These are phyloP conservation scores for Pseudoscleropodium purum DNA, from an alignment of 225 moss, liverwort and hornwort species.

Conservation along the genomic window DNA sequence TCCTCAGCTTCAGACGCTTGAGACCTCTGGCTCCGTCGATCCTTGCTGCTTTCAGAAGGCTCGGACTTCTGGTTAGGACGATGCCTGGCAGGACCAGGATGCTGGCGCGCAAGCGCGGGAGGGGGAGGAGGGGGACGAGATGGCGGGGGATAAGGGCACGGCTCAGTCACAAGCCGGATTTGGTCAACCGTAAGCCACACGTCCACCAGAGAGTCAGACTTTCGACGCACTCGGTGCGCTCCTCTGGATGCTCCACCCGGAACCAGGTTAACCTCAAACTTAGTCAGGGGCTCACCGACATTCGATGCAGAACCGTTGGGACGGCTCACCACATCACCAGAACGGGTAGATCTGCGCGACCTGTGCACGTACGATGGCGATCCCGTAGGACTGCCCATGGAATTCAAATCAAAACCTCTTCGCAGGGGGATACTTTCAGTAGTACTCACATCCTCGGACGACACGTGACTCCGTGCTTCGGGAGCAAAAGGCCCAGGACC, in stretches of 20 bases:
- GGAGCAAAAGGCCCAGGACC: slow-evolving; percentile 19
- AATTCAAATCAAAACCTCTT: slow-evolving; percentile 13
- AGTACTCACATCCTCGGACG: neutral
- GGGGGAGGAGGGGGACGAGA: slow-evolving; percentile 62
- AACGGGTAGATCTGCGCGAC: slow-evolving; percentile 4
- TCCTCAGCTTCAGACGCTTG: neutral
- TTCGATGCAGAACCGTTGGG: slow-evolving; percentile 28
- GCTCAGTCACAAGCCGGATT: slow-evolving; percentile 66
- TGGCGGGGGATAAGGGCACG: slow-evolving; percentile 55
- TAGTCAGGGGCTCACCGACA: slow-evolving; percentile 33
- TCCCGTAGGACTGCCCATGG: slow-evolving; percentile 24
- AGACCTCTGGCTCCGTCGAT: neutral
- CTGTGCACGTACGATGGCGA: slow-evolving; percentile 17
- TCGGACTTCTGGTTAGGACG: slow-evolving; percentile 6
- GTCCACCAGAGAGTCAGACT: slow-evolving; percentile 8
- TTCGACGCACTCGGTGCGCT: slow-evolving; percentile 11
- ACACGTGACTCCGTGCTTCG: neutral
- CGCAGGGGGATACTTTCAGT: slow-evolving; percentile 5
- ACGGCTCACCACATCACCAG: neutral
- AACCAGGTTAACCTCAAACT: slow-evolving; percentile 29
- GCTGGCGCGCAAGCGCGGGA: slow-evolving; percentile 9
- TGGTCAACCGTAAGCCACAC: slow-evolving; percentile 75
- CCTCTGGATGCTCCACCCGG: slow-evolving; percentile 12
- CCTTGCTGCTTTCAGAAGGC: neutral
- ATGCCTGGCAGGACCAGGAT: slow-evolving; percentile 7